These are phyloP conservation scores for Holtermannia corniformis DNA, from an alignment of 768 basidiomycete genomes.

Conservation along the genomic window DNA sequence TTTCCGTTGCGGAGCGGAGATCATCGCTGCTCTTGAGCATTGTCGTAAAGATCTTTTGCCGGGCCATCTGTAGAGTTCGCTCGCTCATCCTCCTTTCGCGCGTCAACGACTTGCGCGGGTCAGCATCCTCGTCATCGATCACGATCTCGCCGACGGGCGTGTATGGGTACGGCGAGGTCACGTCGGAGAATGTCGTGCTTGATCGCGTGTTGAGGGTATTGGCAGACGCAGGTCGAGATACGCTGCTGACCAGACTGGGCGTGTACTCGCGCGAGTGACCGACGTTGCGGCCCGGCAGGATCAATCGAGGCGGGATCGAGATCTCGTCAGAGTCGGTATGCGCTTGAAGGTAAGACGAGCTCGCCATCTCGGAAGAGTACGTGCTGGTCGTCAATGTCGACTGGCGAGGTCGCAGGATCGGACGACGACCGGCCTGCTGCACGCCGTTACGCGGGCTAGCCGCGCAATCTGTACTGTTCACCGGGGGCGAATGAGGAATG, in stretches of 20 bases:
- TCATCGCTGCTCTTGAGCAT: constrained; percentile 21
- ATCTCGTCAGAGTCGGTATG: background rate
- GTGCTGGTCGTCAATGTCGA: constrained; percentile 10
- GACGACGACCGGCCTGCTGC: background rate
- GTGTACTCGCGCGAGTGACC: constrained; percentile 19
- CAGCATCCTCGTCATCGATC: constrained; percentile 14
- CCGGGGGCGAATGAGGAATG: background rate
- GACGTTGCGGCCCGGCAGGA: background rate
- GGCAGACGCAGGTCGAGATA: constrained; percentile 20
- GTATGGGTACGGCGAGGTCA: constrained; percentile 11
- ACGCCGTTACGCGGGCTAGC: background rate
- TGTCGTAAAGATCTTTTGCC: constrained; percentile 24
- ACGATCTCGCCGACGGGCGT: constrained; percentile 9
- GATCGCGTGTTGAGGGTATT: constrained; percentile 16
- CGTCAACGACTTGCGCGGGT: background rate
- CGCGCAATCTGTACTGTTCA: no score
- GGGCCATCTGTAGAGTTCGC: constrained; percentile 23
- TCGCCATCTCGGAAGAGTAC: constrained; percentile 8
- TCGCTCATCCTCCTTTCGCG: constrained; percentile 23
- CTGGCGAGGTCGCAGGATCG: constrained; percentile 11
- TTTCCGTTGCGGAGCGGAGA: constrained; percentile 4
- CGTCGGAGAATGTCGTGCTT: constrained; percentile 15
- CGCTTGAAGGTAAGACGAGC: background rate
- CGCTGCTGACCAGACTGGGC: constrained; percentile 23
- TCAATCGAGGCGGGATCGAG: background rate